Evolutionary conservation across 768 basidiomycete genomes (phyloP).

Genomic region (Amanita rubescens): DNA sequence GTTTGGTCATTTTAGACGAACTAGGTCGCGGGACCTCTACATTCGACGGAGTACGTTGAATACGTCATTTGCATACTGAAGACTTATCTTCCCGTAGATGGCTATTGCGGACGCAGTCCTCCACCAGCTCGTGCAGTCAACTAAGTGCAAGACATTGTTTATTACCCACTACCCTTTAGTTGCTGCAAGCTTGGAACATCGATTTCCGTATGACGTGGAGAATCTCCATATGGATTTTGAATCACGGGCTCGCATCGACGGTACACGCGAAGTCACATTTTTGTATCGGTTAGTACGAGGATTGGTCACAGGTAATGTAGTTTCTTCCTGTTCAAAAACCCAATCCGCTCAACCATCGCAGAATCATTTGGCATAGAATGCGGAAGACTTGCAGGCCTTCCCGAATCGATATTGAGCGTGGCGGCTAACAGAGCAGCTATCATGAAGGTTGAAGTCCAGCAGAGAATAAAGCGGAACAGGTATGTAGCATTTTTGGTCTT

Average conservation of each 20-base stretch:
- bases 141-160: slow-evolving; percentile 73
- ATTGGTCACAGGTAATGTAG: slow-evolving; percentile 46
- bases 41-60: slow-evolving; percentile 67
- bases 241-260: slow-evolving; percentile 61
- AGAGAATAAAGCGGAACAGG: slow-evolving; percentile 44
- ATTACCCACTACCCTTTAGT: slow-evolving; percentile 93
- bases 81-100: slow-evolving; percentile 41
- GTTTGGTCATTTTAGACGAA: slow-evolving; percentile 87
- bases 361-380: slow-evolving; percentile 93
- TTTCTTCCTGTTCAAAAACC: background rate
- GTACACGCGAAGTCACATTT: slow-evolving; percentile 78
- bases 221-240: slow-evolving; percentile 88
- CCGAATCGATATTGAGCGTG: slow-evolving; percentile 54
- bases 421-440: slow-evolving; percentile 50
- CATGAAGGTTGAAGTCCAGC: slow-evolving; percentile 48
- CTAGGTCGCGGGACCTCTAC: slow-evolving; percentile 89
- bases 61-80: slow-evolving; percentile 3
- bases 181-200: slow-evolving; percentile 56
- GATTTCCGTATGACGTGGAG: slow-evolving; percentile 52
- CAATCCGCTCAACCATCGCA: slow-evolving; percentile 9
- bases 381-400: slow-evolving; percentile 79
- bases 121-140: slow-evolving; percentile 53
- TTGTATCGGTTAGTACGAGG: slow-evolving; percentile 71
- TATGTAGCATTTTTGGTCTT: slow-evolving; percentile 17
- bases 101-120: slow-evolving; percentile 81